Evolutionary conservation across 2,329 filamentous ascomycete genomes (phyloP).

Genomic region (Lachnellula suecica): DNA sequence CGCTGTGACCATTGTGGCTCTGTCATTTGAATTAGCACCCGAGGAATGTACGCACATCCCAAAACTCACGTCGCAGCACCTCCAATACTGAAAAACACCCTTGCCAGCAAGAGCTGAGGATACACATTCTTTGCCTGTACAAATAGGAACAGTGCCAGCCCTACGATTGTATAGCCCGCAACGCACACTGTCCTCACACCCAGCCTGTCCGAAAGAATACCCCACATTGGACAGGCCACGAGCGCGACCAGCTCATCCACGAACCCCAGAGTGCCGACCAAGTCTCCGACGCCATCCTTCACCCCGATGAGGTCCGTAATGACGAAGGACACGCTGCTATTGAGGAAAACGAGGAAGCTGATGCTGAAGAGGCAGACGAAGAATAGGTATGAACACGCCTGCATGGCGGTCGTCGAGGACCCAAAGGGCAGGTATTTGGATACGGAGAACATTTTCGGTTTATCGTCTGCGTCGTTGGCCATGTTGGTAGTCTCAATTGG

Average conservation of each 20-base stretch:
- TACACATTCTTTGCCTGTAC: slow-evolving; percentile 87
- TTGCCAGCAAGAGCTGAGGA: slow-evolving; percentile 80
- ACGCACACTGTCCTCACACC: slow-evolving; percentile 74
- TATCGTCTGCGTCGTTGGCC: not conserved
- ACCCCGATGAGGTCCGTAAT: slow-evolving; percentile 79
- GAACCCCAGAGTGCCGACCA: slow-evolving; percentile 82
- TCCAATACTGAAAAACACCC: slow-evolving; percentile 85
- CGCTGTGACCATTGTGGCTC: slow-evolving; percentile 94
- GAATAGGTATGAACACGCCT: slow-evolving; percentile 74
- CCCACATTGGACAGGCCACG: slow-evolving; percentile 78
- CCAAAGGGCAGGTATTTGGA: slow-evolving; percentile 51
- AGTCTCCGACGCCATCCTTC: slow-evolving; percentile 71
- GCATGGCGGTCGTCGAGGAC: slow-evolving; percentile 55
- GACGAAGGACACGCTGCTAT: slow-evolving; percentile 81
- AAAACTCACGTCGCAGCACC: slow-evolving; percentile 75
- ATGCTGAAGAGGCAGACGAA: slow-evolving; percentile 85
- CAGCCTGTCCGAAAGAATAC: slow-evolving; percentile 72
- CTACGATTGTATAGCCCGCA: slow-evolving; percentile 80
- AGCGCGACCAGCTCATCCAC: slow-evolving; percentile 81
- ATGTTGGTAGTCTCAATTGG: slow-evolving; percentile 1
- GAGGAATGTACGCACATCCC: slow-evolving; percentile 5
- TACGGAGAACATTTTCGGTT: slow-evolving; percentile 14
- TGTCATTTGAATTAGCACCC: slow-evolving; percentile 27
- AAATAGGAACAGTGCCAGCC: slow-evolving; percentile 72
- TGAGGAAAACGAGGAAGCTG: slow-evolving; percentile 86